Conservation (phyloP, 108 stramenopile species). For the Cyclotella choctawhatcheeana region DNA sequence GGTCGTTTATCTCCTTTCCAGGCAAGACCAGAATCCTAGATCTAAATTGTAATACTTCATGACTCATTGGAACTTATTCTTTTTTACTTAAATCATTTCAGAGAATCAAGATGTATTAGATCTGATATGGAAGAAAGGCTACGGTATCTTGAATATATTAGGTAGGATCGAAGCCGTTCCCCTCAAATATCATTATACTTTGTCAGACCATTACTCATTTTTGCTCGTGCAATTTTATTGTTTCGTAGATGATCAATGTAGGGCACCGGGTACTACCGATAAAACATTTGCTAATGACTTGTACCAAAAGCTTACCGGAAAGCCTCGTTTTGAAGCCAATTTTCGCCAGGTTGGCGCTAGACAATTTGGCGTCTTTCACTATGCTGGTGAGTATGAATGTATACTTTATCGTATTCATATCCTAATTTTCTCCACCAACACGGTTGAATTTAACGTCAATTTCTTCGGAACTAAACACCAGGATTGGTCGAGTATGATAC, state of each 20-base stretch:
- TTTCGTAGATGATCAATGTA: conserved; percentile 69
- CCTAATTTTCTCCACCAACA: background rate
- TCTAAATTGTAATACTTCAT: no score
- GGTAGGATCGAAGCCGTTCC: no score
- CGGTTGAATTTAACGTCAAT: no score
- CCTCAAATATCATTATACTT: no score
- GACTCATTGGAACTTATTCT: no score
- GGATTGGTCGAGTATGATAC: conserved; percentile 64
- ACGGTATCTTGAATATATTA: conserved; percentile 62
- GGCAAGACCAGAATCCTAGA: no score
- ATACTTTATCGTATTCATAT: background rate
- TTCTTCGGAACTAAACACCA: background rate
- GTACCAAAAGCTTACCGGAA: conserved; percentile 49
- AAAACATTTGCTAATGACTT: conserved; percentile 59
- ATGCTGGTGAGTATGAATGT: conserved; percentile 44
- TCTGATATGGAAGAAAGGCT: conserved; percentile 81
- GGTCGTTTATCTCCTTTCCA: conserved; percentile 74
- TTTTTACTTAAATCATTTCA: no score
- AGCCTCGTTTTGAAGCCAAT: conserved; percentile 60
- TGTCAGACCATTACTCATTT: no score
- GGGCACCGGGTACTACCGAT: conserved; percentile 64
- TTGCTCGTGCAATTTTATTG: no score
- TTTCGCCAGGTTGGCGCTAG: conserved; percentile 58
- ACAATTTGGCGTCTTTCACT: conserved; percentile 72
- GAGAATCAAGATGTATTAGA: conserved; percentile 88